These are phyloP conservation scores for Spinacia oleracea DNA, from an alignment of 179 eudicot genomes.

Conservation along the genomic window DNA sequence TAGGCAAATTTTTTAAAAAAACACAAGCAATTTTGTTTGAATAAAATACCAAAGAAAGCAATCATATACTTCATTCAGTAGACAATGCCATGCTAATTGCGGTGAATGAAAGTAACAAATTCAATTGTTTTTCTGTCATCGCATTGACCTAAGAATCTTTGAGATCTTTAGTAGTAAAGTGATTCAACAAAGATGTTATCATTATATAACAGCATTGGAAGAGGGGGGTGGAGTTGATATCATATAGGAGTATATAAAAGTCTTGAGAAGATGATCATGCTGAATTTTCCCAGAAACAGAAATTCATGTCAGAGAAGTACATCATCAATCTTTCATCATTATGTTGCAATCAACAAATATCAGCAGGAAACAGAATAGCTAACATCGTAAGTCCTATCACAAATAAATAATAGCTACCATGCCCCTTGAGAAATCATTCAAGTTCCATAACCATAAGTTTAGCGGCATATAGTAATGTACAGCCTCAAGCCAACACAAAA, in stretches of 20 bases:
- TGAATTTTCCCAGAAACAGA: not conserved
- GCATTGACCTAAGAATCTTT: no score
- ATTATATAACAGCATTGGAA: not conserved
- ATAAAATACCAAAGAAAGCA: no score
- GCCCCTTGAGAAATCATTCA: not conserved
- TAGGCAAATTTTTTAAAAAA: no score
- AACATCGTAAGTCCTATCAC: not conserved
- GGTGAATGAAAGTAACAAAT: no score
- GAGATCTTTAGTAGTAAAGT: no score
- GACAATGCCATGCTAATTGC: no score
- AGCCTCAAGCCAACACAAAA: not conserved
- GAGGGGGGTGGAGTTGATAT: no score
- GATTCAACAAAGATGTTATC: no score
- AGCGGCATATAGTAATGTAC: not conserved
- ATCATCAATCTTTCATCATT: not conserved
- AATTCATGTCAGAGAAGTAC: no score
- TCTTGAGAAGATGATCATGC: not conserved
- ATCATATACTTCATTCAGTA: no score
- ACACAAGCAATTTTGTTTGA: not conserved
- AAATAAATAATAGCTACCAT: not conserved
- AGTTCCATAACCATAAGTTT: not conserved
- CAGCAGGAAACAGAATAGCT: not conserved
- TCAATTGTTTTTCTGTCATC: no score
- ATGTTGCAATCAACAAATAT: not conserved
- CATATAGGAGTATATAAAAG: not conserved